Base-by-base conservation (phyloP, 176 grass and related monocot genomes). In the Puccinellia tenuiflora region DNA sequence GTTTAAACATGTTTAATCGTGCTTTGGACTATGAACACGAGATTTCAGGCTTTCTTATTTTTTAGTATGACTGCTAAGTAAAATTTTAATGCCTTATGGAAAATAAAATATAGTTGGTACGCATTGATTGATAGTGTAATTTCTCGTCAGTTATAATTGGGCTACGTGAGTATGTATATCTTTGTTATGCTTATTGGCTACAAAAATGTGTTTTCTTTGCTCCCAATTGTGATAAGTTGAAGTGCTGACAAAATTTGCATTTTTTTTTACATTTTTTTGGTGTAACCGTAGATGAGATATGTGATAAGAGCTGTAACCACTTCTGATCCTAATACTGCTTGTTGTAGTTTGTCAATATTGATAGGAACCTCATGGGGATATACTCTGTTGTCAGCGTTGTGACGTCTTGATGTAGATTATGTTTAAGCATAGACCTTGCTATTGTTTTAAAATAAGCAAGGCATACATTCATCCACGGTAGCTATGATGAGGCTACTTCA, bases 1-100 rank as follows among this genome's bases (percentile, higher is more conserved):
- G 31, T 53, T 81, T 81, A 70, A 55, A 70, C 48, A 81, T 55
- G 79, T 26, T 81, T 26, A 52, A 37, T 67, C 46, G n/a, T 81
- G 11, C 25, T 9, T n/a, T 69, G n/a, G 64, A 69, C 46, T 22
- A 40, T 68, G 65, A 68, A 39, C 33, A 68, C 20, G 52, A 69
- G 31, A 38, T 81, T 40, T 55, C 47, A 40, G 14, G 9, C 15
- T 12, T 81, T 28, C 33, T 52, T 79, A n/a, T 33, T n/a, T n/a
- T 67, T 67, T 46, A 35, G 33, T 18, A 67, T 80, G 15, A 37
- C 3, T 87, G 35, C 2, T 26, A 6, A 21, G 5, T 68, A 26
- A 26, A 75, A 33, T 15, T 39, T 24, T 67, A 55, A 73, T 63
- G 55, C 31, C 9, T 81, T 20, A 15, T 59, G 7, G 7, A 57